Base-by-base conservation (phyloP, 2,329 filamentous ascomycete genomes). In the Colletotrichum truncatum region DNA sequence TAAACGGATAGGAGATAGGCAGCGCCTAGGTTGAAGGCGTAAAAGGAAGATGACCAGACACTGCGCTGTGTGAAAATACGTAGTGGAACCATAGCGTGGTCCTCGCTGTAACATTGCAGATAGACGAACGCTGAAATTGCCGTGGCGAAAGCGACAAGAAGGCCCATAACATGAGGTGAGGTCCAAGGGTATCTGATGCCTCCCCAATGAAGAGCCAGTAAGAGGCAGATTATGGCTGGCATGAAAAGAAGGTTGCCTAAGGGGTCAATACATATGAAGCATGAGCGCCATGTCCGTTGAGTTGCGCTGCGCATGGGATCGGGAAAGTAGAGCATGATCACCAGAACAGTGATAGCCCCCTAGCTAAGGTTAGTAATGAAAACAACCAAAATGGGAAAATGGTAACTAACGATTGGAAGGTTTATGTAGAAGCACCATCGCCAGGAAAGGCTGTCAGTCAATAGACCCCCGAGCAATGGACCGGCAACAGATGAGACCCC, bases 121-220 rank as follows among this genome's bases (percentile, higher is more conserved):
- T 66, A 74, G 10, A 78, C 60, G 62, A 83, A 83, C 3, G 70
- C 18, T 9, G 73, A n/a, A 12, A 79, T 70, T 12, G 79, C 72
- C 1, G 79, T 72, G 2, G 73, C 83, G 12, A 80, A 81, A 4
- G 82, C 81, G 7, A 82, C 76, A 53, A 88, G 82, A 21, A 88
- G 75, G 2, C 81, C 83, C 36, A 87, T 82, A 48, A 87, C 78
- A n/a, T 74, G 77, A 8, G 79, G 73, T 71, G 77, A 80, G 60
- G 71, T 76, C 86, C 86, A 89, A 2, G 85, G 49, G 58, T 84
- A 83, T 16, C 81, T 73, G 28, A 81, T 76, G 7, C 80, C 81
- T 25, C 81, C 81, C 82, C 82, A 86, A 63, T 85, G 82, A 6
- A 87, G 73, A n/a, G 83, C 83, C 1, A 86, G 74, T 0, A 86